Percentiles rank a stretch among this genome's conserved stretches.
Conservation (phyloP, 163 green algal genomes). For the Picocystis sp. region DNA sequence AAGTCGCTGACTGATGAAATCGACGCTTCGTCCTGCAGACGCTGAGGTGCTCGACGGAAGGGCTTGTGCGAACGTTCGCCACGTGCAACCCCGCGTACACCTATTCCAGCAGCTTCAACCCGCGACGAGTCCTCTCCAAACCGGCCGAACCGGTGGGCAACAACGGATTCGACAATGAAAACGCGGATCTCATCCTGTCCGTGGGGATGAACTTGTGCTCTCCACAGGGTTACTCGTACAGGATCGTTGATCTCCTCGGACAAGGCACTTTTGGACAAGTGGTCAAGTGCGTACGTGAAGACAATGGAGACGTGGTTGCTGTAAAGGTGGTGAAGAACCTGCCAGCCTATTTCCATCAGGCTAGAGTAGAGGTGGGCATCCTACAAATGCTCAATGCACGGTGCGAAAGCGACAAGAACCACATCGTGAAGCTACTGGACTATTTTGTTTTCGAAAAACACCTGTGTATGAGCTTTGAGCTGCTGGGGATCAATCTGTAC, state of each 20-base stretch:
- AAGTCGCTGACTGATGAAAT: too few relatives aligned
- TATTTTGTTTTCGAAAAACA: slow-evolving; percentile 82
- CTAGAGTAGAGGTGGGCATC: slow-evolving; percentile 73
- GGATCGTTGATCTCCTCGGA: slow-evolving; percentile 68
- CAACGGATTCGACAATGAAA: slow-evolving; percentile 73
- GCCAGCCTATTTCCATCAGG: slow-evolving; percentile 89
- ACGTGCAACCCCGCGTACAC: too few relatives aligned
- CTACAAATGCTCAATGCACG: slow-evolving; percentile 81
- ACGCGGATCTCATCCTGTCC: slow-evolving; percentile 72
- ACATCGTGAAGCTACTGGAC: slow-evolving; percentile 87
- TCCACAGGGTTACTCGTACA: slow-evolving; percentile 28
- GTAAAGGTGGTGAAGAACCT: slow-evolving; percentile 86
- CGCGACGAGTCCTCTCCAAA: slow-evolving; percentile 54
- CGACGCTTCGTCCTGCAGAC: too few relatives aligned
- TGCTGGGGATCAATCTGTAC: slow-evolving; percentile 91
- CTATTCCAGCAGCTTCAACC: background rate
- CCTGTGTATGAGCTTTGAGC: slow-evolving; percentile 94
- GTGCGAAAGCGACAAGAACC: slow-evolving; percentile 59
- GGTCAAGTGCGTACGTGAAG: slow-evolving; percentile 42
- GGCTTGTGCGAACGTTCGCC: too few relatives aligned
- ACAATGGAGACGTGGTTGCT: slow-evolving; percentile 33
- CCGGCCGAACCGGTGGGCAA: slow-evolving; percentile 44
- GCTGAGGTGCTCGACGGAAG: too few relatives aligned
- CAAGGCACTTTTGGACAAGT: slow-evolving; percentile 96
- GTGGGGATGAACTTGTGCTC: slow-evolving; percentile 13